A percentile compares a stretch with the other conserved stretches of the same genome.
phyloP scores from a whole-genome alignment of 176 grass and related monocot genomes.

The Saccharum officinarum region DNA sequence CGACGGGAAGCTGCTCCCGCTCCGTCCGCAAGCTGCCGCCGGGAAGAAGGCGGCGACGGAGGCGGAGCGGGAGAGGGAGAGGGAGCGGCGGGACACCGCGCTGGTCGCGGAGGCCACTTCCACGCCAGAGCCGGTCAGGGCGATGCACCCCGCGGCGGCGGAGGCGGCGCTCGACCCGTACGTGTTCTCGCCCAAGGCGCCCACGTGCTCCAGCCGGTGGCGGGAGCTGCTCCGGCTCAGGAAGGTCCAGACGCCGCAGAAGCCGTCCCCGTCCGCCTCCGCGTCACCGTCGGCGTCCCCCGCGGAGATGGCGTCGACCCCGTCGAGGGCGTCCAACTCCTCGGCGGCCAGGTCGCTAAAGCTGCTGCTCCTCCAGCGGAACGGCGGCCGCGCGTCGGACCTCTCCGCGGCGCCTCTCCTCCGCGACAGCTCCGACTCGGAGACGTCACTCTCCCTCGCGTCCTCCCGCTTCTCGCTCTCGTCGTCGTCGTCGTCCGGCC shows the following conservation, averaged over 20 bases:
- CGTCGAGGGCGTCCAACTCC: conserved; percentile 26
- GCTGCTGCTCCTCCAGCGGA: conserved; percentile 68
- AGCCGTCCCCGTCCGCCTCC: background rate
- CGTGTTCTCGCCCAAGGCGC: conserved; percentile 89
- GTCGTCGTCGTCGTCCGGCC: conserved; percentile 61
- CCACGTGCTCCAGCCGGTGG: conserved; percentile 83
- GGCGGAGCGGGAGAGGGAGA: background rate
- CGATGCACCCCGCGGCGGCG: conserved; percentile 8
- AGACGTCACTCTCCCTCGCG: conserved; percentile 57
- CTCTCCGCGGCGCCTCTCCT: conserved; percentile 46
- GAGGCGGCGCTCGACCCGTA: conserved; percentile 57
- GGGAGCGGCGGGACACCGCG: background rate
- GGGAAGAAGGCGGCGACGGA: background rate
- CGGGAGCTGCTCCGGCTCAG: conserved; percentile 68
- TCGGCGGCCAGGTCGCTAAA: conserved; percentile 54
- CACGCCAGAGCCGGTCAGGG: conserved; percentile 39
- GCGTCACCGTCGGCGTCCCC: conserved; percentile 10
- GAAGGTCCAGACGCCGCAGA: conserved; percentile 58
- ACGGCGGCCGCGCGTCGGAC: conserved; percentile 47
- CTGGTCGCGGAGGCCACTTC: background rate
- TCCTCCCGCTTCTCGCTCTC: conserved; percentile 76
- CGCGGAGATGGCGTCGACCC: background rate
- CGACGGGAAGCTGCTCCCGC: conserved; percentile 84
- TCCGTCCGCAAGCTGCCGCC: conserved; percentile 8
- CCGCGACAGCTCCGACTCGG: conserved; percentile 64